Conservation (phyloP, 257 asterid genomes). For the Ilex aquifolium region DNA sequence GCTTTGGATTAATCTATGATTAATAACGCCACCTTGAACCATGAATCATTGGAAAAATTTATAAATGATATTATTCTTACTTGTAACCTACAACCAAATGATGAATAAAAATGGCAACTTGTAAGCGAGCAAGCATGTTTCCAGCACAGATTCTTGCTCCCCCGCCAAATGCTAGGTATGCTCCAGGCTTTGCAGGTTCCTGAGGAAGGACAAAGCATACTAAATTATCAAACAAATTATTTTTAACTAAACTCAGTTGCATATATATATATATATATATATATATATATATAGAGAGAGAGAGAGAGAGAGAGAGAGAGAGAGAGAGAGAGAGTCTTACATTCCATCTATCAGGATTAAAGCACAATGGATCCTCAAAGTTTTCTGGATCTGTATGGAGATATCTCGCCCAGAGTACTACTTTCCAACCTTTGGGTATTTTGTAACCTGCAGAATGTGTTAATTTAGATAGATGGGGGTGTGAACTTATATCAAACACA, state of each 20-base stretch:
- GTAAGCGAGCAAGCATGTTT: slow-evolving; percentile 58
- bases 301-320: no score
- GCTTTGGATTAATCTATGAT: no score
- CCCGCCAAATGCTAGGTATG: slow-evolving; percentile 53
- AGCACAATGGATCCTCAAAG: slow-evolving; percentile 49
- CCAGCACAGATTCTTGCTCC: slow-evolving; percentile 59
- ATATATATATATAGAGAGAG: no score
- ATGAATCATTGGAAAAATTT: background rate
- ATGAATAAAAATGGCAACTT: slow-evolving; percentile 39
- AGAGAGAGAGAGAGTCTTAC: slow-evolving; percentile 19
- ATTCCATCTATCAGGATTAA: slow-evolving; percentile 62
- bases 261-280: background rate
- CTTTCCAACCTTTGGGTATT: slow-evolving; percentile 62
- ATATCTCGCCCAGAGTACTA: slow-evolving; percentile 51
- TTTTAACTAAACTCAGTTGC: background rate
- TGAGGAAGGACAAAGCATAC: slow-evolving; percentile 3
- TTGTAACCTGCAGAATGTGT: slow-evolving; percentile 30
- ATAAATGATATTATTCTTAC: slow-evolving; percentile 10
- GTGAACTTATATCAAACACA: no score
- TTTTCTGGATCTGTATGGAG: slow-evolving; percentile 43
- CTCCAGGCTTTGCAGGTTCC: slow-evolving; percentile 40
- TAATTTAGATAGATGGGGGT: background rate
- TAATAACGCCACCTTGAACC: no score
- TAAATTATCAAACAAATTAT: background rate
- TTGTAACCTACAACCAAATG: slow-evolving; percentile 48